Percentiles rank a stretch among this genome's conserved stretches.
Evolutionary conservation across 768 basidiomycete genomes (phyloP).

Genomic region (Boletus vinaceobasis): DNA sequence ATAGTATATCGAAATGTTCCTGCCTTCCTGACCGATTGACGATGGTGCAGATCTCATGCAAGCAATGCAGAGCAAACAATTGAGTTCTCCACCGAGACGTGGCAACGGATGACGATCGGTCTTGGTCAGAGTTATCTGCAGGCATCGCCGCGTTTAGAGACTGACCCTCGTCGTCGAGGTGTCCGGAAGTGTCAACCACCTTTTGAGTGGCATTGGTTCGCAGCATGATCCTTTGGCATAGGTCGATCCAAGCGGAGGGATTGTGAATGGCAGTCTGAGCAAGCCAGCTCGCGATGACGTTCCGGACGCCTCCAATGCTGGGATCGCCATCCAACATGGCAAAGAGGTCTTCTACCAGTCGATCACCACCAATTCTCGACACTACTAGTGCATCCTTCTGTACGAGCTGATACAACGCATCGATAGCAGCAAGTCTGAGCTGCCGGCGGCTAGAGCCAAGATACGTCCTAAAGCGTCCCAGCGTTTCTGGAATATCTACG

Average conservation of each 20-base stretch:
- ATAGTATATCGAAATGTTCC: conserved; percentile 80
- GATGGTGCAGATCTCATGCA: conserved; percentile 83
- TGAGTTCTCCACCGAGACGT: conserved; percentile 96
- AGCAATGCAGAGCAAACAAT: conserved; percentile 86
- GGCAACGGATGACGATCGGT: conserved; percentile 36
- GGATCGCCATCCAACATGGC: conserved; percentile 94
- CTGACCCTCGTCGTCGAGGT: conserved; percentile 89
- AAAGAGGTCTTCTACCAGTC: conserved; percentile 91
- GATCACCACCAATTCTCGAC: conserved; percentile 92
- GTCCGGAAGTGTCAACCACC: conserved; percentile 57
- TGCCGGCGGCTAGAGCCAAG: conserved; percentile 79
- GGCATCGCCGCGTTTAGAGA: conserved; percentile 68
- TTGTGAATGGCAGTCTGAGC: conserved; percentile 90
- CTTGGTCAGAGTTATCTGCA: conserved; percentile 25
- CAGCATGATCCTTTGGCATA: conserved; percentile 97
- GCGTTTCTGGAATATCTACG: conserved; percentile 76
- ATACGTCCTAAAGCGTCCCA: conserved; percentile 73
- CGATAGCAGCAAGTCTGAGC: conserved; percentile 91
- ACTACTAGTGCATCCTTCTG: conserved; percentile 91
- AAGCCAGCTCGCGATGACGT: conserved; percentile 92
- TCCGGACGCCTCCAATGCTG: conserved; percentile 87
- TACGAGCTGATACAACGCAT: conserved; percentile 94
- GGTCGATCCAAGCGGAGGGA: conserved; percentile 96
- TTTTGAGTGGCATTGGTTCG: conserved; percentile 84
- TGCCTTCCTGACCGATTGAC: conserved; percentile 67